Evolutionary conservation across 768 basidiomycete species (phyloP).

Genomic region (Boletus huronensis): DNA sequence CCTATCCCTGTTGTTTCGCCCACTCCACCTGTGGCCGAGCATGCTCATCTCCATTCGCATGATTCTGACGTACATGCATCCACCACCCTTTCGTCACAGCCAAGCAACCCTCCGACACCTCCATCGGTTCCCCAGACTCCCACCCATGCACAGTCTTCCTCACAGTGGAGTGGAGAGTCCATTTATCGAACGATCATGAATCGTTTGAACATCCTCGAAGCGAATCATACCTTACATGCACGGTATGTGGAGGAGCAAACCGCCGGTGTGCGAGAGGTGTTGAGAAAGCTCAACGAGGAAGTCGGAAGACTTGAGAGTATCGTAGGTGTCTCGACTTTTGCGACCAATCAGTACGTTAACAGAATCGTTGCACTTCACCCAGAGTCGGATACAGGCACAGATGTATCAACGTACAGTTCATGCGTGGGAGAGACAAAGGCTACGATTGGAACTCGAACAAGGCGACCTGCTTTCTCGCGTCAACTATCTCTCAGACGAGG

Average conservation of each 20-base stretch:
- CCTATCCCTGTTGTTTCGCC: constrained; percentile 2
- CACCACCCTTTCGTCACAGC: constrained; percentile 2
- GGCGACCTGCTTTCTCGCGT: constrained; percentile 64
- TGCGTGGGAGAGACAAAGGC: constrained; percentile 68
- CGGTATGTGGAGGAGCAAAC: constrained; percentile 91
- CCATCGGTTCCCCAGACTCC: constrained; percentile 2
- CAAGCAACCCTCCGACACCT: not conserved
- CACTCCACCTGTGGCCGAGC: not conserved
- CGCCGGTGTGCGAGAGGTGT: constrained; percentile 64
- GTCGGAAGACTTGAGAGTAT: constrained; percentile 73
- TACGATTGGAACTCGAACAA: constrained; percentile 67
- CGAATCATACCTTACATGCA: constrained; percentile 80
- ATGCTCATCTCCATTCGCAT: not conserved
- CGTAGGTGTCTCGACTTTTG: constrained; percentile 41
- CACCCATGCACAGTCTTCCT: not conserved
- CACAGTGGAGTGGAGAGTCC: constrained; percentile 62
- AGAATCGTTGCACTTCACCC: not conserved
- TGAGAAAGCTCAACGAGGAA: constrained; percentile 73
- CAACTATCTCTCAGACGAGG: constrained; percentile 78
- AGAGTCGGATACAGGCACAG: constrained; percentile 72
- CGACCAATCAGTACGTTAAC: not conserved
- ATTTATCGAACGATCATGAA: constrained; percentile 98
- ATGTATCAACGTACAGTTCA: constrained; percentile 58
- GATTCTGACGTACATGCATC: constrained; percentile 3
- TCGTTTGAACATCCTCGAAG: constrained; percentile 78